Percentiles rank a stretch among this genome's conserved stretches.
These are phyloP conservation scores for Triticum timopheevii DNA, from an alignment of 176 grass and related monocot genomes.

Conservation along the genomic window DNA sequence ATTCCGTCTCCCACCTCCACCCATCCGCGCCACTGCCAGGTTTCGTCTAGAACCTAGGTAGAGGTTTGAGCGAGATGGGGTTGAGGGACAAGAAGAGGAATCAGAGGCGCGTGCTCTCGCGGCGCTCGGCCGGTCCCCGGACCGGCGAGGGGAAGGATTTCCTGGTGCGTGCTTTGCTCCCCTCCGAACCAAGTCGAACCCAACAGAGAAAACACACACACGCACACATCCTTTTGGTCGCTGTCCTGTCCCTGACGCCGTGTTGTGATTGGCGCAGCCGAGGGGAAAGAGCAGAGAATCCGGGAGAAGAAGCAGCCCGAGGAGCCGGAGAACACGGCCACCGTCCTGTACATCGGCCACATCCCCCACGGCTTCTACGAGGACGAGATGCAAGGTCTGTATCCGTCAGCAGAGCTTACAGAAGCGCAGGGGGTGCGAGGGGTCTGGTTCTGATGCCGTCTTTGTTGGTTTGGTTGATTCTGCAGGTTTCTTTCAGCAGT, in stretches of 20 bases:
- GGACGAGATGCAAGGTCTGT: constrained; percentile 84
- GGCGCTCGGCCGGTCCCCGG: constrained; percentile 35
- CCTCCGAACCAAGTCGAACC: background rate
- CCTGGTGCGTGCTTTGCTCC: constrained; percentile 28
- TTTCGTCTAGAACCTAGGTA: background rate
- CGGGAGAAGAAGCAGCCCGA: constrained; percentile 30
- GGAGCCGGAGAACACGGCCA: constrained; percentile 64
- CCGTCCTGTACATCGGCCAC: constrained; percentile 81
- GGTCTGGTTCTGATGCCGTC: background rate
- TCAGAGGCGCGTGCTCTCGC: constrained; percentile 61
- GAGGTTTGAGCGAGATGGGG: constrained; percentile 29
- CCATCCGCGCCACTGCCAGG: background rate
- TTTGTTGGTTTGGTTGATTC: background rate
- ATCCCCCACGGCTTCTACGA: constrained; percentile 97
- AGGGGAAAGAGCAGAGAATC: constrained; percentile 46
- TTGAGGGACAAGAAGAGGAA: constrained; percentile 55
- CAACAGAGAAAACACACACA: background rate
- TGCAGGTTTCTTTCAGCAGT: constrained; percentile 87
- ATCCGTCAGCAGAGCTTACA: background rate
- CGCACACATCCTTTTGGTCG: background rate
- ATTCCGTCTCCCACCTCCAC: background rate
- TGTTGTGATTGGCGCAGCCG: constrained; percentile 47
- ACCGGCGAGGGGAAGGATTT: constrained; percentile 45
- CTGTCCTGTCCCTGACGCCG: background rate
- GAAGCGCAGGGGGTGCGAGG: background rate